Conservation (phyloP, 192 early-diverging fungal species). For the Umbelopsis ramanniana region DNA sequence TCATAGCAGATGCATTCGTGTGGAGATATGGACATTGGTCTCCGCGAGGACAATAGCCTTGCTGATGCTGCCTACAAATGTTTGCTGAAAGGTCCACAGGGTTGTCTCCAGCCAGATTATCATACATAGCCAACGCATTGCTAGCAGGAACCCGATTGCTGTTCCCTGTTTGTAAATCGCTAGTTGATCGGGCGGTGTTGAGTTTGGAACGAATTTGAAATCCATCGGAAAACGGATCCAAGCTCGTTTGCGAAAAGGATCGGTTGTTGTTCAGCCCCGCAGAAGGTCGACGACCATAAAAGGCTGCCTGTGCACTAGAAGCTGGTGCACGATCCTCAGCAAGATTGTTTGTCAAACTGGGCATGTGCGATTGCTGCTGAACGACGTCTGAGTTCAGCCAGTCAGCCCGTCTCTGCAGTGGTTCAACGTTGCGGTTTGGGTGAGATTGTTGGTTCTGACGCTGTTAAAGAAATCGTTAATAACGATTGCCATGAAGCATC, state of each 20-base stretch:
- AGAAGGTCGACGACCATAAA: slow-evolving; percentile 28
- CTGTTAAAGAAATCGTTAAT: slow-evolving; percentile 4
- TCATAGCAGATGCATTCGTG: slow-evolving; percentile 30
- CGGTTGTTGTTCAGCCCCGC: slow-evolving; percentile 11
- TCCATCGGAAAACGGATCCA: slow-evolving; percentile 26
- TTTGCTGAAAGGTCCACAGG: slow-evolving; percentile 21
- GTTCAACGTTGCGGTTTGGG: slow-evolving; percentile 47
- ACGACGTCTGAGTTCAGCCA: slow-evolving; percentile 48
- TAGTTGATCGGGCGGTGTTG: slow-evolving; percentile 6
- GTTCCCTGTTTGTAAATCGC: background rate
- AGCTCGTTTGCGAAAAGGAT: slow-evolving; percentile 18
- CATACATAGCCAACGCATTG: slow-evolving; percentile 14
- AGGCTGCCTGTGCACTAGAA: slow-evolving; percentile 27
- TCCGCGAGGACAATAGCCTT: slow-evolving; percentile 51
- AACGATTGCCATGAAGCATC: background rate
- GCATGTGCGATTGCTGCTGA: slow-evolving; percentile 39
- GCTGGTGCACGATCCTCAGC: slow-evolving; percentile 17
- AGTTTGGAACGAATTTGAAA: slow-evolving; percentile 3
- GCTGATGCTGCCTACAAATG: slow-evolving; percentile 46
- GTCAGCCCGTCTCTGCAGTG: slow-evolving; percentile 41
- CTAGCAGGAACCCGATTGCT: slow-evolving; percentile 10
- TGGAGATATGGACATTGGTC: slow-evolving; percentile 61
- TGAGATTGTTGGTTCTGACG: slow-evolving; percentile 49
- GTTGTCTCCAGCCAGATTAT: slow-evolving; percentile 10
- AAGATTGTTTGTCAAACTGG: slow-evolving; percentile 11